Evolutionary conservation across 1,284 basidiomycete species (phyloP).

Genomic region (Caloboletus firmus): DNA sequence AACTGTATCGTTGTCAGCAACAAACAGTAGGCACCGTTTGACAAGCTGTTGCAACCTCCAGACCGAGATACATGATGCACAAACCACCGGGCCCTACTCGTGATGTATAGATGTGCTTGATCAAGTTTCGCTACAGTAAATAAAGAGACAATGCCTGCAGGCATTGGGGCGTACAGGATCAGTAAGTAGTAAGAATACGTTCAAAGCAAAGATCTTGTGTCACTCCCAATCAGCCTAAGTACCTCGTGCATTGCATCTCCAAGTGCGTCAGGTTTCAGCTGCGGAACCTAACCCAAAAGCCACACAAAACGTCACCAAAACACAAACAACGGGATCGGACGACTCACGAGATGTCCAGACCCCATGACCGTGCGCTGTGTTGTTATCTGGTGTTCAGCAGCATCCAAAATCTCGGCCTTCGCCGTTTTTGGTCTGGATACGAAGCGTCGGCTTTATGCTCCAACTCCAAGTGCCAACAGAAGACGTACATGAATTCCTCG

Average conservation of each 20-base stretch:
- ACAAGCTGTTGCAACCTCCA: too few relatives aligned
- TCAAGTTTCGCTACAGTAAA: background rate
- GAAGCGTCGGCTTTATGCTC: background rate
- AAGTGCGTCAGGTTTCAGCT: conserved; percentile 33
- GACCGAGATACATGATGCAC: background rate
- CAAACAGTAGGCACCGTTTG: background rate
- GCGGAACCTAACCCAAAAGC: conserved; percentile 20
- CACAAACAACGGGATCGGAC: background rate
- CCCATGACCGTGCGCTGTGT: conserved; percentile 27
- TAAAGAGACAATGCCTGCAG: background rate
- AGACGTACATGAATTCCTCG: conserved; percentile 35
- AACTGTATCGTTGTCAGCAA: background rate
- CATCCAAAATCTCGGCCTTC: conserved; percentile 31
- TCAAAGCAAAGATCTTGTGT: conserved; percentile 19
- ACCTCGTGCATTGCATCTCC: conserved; percentile 30
- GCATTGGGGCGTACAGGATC: background rate
- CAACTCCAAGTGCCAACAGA: background rate
- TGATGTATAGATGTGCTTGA: background rate
- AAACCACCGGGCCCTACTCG: background rate
- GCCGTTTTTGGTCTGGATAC: conserved; percentile 25
- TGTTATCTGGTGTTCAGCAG: conserved; percentile 21
- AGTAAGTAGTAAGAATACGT: background rate
- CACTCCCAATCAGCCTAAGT: conserved; percentile 16
- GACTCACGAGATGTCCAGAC: conserved; percentile 33
- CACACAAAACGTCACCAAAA: background rate